Evolutionary conservation across 371 early-diverging fungal genomes (phyloP).

Genomic region (Capillidium rhysosporum): DNA sequence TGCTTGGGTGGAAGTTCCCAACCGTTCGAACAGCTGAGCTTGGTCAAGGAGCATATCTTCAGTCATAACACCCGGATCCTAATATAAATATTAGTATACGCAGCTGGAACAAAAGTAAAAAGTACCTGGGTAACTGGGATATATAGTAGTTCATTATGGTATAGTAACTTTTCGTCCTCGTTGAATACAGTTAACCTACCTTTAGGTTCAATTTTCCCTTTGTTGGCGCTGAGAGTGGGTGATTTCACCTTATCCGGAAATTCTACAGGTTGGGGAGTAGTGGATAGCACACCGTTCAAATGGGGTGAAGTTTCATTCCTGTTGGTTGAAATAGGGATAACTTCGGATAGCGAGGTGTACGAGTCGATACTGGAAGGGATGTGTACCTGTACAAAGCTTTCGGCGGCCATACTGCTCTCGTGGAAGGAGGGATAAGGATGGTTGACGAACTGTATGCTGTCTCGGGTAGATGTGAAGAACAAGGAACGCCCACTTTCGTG

Average conservation of each 20-base stretch:
- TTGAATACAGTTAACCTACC: neutral
- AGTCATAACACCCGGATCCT: constrained; percentile 65
- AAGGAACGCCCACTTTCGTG: neutral
- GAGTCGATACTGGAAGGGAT: constrained; percentile 3
- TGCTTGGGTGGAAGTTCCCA: constrained; percentile 52
- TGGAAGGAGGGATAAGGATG: neutral
- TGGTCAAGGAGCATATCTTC: constrained; percentile 76
- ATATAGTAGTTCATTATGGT: constrained; percentile 18
- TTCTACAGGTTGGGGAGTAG: no score
- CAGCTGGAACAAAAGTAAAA: neutral
- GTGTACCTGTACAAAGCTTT: constrained; percentile 4
- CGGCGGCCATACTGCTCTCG: constrained; percentile 1
- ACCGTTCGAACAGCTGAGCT: constrained; percentile 46
- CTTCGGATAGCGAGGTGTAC: neutral
- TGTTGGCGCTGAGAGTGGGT: neutral
- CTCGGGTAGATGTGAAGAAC: neutral
- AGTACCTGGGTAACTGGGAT: constrained; percentile 45
- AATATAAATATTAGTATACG: neutral
- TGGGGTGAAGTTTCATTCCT: neutral
- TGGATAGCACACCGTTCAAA: neutral
- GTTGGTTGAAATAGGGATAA: neutral
- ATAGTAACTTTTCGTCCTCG: neutral
- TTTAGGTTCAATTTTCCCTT: neutral
- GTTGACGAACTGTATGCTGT: neutral
- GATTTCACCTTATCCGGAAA: no score